phyloP scores from a whole-genome alignment of 768 basidiomycete species.

The Pleurotus djamor region DNA sequence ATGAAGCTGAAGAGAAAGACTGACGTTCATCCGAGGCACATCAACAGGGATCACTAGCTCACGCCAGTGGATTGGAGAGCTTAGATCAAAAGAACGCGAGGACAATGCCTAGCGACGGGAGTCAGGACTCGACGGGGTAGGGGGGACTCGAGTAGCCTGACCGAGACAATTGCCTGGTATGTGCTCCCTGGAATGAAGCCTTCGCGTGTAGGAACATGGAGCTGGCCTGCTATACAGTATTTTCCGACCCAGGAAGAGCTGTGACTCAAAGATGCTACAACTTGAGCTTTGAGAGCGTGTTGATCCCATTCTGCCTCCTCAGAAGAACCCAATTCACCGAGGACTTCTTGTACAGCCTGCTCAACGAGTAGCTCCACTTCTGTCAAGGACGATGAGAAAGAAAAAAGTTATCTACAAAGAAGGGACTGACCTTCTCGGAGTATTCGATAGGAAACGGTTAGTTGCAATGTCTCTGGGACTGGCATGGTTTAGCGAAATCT shows the following conservation, averaged over 20 bases:
- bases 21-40: conserved; percentile 76
- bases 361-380: conserved; percentile 70
- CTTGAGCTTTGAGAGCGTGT: conserved; percentile 23
- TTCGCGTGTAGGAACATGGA: conserved; percentile 48
- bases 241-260: conserved; percentile 67
- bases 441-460: conserved; percentile 75
- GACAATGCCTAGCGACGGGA: not conserved
- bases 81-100: conserved; percentile 29
- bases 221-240: conserved; percentile 71
- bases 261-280: conserved; percentile 58
- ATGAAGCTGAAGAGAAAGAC: conserved; percentile 21
- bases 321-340: conserved; percentile 29
- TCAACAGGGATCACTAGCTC: conserved; percentile 84
- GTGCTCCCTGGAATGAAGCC: conserved; percentile 26
- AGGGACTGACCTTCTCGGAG: conserved; percentile 69
- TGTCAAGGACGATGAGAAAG: conserved; percentile 20
- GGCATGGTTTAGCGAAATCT: no score
- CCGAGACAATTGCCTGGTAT: conserved; percentile 29
- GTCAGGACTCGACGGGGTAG: not conserved
- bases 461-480: conserved; percentile 62
- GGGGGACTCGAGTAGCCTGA: conserved; percentile 9
- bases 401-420: not conserved
- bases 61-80: conserved; percentile 59
- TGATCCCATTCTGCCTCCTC: not conserved
- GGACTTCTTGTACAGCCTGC: conserved; percentile 38